Evolutionary conservation across 768 basidiomycete species (phyloP), one percentile per base, ranked within the genome.

Genomic region (Russula griseocarnosa): DNA sequence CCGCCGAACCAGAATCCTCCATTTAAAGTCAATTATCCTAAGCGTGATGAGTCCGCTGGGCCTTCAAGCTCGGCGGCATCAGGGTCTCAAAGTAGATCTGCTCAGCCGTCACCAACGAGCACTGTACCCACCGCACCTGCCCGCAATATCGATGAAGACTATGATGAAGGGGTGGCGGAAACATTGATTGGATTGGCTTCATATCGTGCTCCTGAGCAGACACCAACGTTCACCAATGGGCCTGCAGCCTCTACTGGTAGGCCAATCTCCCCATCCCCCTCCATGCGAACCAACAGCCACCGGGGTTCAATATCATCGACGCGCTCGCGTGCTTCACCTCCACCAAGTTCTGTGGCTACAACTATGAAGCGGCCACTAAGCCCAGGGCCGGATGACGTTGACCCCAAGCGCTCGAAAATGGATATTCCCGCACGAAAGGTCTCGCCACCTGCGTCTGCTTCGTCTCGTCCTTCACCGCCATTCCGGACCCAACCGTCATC

Each of bases 101-200:
- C 85, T 46, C 88, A 88, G 68, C 88, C 87, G 2, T 89, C 86
- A 34, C 88, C 89, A 1, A 89, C 83, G 2, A 83, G 80, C 62
- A 81, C 79, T 22, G 80, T 81, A 8, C 81, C 84, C 58, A 75
- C 83, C 42, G 82, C 85, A 20, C 85, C 87, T 8, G 78, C 84
- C 13, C 81, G 94, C 8, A 76, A 83, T 1, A 82, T 95, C 20
- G 93, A 97, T 70, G 94, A 98, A 69, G 90, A 97, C 69, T 97
- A 97, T 69, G 94, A 98, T 69, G 94, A 94, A 73, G 90, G 88
- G 28, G 90, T 86, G n/a, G 85, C 91, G 5, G 92, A 93, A 68
- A 84, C 90, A 0, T 77, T 97, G 38, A 90, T 97, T 74, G 84
- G 82, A 2, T 79, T 97, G 53, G 67, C 70, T 34, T 62, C 67